These are phyloP conservation scores for Suhomyces panamericanus DNA, from an alignment of 1,139 yeast species.

Conservation along the genomic window DNA sequence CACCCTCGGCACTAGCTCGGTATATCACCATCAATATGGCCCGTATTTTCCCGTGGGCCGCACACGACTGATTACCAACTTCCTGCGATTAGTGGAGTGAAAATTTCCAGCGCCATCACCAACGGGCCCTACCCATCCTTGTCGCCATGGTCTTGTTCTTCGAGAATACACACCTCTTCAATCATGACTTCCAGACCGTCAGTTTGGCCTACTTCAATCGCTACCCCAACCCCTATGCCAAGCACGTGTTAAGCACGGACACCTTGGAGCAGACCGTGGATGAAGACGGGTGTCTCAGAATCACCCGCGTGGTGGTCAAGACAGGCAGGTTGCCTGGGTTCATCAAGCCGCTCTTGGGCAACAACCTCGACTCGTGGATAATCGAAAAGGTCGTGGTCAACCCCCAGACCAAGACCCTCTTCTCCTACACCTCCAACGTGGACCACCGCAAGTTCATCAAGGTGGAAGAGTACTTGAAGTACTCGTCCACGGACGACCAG, in stretches of 20 bases:
- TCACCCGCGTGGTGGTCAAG: constrained; percentile 76
- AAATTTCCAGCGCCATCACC: constrained; percentile 6
- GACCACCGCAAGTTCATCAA: constrained; percentile 81
- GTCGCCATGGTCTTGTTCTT: constrained; percentile 64
- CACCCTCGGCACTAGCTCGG: too few relatives aligned
- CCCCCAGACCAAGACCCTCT: constrained; percentile 55
- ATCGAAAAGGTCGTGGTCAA: constrained; percentile 79
- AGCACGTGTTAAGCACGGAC: constrained; percentile 86
- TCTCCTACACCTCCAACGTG: constrained; percentile 77
- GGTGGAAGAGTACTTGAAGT: constrained; percentile 75
- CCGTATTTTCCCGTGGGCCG: constrained; percentile 1
- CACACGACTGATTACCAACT: constrained; percentile 10
- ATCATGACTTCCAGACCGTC: constrained; percentile 71
- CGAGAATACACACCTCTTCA: constrained; percentile 54
- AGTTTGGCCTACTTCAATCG: constrained; percentile 79
- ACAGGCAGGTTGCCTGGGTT: constrained; percentile 81
- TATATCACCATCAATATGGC: background rate
- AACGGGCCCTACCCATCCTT: background rate
- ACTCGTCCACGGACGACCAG: constrained; percentile 29
- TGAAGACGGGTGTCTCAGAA: constrained; percentile 61
- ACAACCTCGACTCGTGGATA: constrained; percentile 76
- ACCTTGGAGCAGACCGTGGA: constrained; percentile 65
- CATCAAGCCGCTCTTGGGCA: constrained; percentile 75
- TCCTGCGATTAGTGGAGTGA: constrained; percentile 5
- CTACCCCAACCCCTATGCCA: constrained; percentile 87